phyloP scores from a whole-genome alignment of 2,329 filamentous ascomycete genomes.

The Aspergillus bombycis region DNA sequence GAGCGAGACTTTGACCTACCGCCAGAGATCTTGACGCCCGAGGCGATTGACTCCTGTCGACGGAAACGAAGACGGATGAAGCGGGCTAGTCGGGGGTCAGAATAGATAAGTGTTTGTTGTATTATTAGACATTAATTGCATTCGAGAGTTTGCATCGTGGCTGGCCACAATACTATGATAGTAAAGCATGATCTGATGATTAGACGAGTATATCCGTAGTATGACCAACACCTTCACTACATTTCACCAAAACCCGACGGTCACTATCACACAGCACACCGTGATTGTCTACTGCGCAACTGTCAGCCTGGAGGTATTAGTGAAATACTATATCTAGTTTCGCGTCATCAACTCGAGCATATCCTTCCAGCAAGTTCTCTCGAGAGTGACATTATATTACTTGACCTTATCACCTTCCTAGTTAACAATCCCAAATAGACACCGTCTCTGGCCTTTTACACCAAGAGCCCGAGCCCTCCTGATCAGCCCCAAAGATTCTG shows the following conservation, averaged over 20 bases:
- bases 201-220: neutral
- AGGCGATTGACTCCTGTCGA: conserved; percentile 45
- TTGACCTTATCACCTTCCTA: neutral
- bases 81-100: conserved; percentile 29
- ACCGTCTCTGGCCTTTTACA: neutral
- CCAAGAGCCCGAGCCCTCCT: too few species aligned
- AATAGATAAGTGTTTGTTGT: conserved; percentile 8
- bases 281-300: neutral
- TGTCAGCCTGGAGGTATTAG: neutral
- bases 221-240: neutral
- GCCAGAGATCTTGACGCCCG: conserved; percentile 55
- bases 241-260: too few species aligned
- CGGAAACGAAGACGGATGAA: conserved; percentile 42
- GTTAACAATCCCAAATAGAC: neutral
- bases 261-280: too few species aligned
- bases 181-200: neutral
- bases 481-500: too few species aligned
- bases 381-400: too few species aligned
- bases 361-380: too few species aligned
- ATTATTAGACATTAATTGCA: neutral
- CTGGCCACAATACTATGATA: neutral
- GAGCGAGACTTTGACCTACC: conserved; percentile 77
- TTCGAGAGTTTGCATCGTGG: neutral
- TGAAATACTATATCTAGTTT: too few species aligned
- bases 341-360: too few species aligned